Conservation (phyloP, 73 alveolate species). For the Tetrahymena thermophila region DNA sequence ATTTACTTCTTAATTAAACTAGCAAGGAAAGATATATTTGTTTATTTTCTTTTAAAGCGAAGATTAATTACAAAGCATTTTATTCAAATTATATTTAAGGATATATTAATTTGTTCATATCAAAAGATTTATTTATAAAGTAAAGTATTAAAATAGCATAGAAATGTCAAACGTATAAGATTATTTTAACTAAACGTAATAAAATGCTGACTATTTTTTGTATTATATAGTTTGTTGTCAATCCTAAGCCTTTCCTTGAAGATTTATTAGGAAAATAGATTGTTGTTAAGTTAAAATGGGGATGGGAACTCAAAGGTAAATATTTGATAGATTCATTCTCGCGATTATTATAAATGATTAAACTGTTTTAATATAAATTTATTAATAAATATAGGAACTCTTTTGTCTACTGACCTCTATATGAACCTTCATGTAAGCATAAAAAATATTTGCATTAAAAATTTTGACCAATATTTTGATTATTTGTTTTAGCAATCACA, state of each 20-base stretch:
- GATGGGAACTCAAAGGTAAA: slow-evolving; percentile 50
- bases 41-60: background rate
- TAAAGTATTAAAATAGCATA: background rate
- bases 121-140: background rate
- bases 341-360: background rate
- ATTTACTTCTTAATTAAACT: too few relatives aligned
- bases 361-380: too few relatives aligned
- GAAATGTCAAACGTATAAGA: background rate
- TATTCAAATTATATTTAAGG: background rate
- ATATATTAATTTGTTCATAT: background rate
- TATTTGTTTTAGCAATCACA: background rate
- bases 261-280: slow-evolving; percentile 47
- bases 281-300: slow-evolving; percentile 57
- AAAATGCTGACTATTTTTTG: background rate
- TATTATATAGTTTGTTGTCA: background rate
- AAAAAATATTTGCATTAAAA: too few relatives aligned
- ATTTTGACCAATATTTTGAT: background rate
- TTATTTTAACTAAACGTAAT: background rate
- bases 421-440: slow-evolving; percentile 49
- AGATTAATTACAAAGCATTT: background rate
- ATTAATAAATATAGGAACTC: slow-evolving; percentile 1
- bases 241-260: slow-evolving; percentile 56
- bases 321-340: background rate
- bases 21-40: background rate
- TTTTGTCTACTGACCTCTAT: slow-evolving; percentile 38